Conservation (phyloP, 1,284 basidiomycete genomes). For the Meira miltonrushii region DNA sequence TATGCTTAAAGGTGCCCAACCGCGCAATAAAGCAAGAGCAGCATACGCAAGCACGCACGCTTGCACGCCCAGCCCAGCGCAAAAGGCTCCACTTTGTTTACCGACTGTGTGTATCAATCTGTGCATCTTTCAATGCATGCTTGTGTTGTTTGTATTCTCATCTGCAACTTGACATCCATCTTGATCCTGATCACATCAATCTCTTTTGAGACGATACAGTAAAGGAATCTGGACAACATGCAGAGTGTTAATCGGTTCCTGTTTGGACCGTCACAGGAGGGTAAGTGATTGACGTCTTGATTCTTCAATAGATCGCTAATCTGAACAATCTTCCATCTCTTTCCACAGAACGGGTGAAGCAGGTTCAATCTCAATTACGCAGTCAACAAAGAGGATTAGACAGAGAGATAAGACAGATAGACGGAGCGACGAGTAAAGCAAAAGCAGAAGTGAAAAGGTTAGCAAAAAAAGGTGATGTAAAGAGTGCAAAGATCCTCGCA, state of each 20-base stretch:
- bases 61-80: too few relatives aligned
- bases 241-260: conserved; percentile 82
- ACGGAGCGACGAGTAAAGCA: conserved; percentile 74
- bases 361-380: conserved; percentile 42
- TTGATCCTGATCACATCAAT: too few relatives aligned
- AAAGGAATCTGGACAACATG: conserved; percentile 56
- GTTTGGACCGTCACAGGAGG: conserved; percentile 90
- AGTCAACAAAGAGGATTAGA: conserved; percentile 44
- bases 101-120: too few relatives aligned
- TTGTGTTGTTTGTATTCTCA: too few relatives aligned
- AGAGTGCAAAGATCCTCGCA: conserved; percentile 84
- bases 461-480: conserved; percentile 83
- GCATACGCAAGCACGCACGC: too few relatives aligned
- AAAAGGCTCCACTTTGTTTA: too few relatives aligned
- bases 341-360: conserved; percentile 52
- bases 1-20: too few relatives aligned
- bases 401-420: conserved; percentile 62
- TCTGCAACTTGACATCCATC: too few relatives aligned
- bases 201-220: too few relatives aligned
- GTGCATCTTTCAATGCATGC: too few relatives aligned
- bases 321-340: neutral
- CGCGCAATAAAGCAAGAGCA: too few relatives aligned
- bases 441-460: conserved; percentile 79
- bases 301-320: neutral
- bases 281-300: conserved; percentile 49